Evolutionary conservation across 495 filamentous ascomycete genomes (phyloP), one percentile per base, ranked within the genome.

Genomic region (Xanthoparmelia taractica): DNA sequence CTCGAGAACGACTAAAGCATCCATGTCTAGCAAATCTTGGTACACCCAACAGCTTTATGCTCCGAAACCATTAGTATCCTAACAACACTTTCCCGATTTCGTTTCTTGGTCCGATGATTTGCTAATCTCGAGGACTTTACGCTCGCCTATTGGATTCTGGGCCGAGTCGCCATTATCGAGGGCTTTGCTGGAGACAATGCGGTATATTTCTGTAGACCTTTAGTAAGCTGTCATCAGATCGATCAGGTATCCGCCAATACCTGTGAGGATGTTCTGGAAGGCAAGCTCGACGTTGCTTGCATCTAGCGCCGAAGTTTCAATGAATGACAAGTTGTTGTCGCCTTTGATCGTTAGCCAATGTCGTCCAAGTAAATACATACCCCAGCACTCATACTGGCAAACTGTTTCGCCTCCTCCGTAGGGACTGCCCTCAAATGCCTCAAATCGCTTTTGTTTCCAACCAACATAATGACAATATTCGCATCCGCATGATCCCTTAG

Each of bases 381-480:
- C 18, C 25, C 62, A 27, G 23, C 40, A 77, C 91, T 65, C 80
- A 97, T 36, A 36, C 95, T 96, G 54, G 95, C 94, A 85, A 99
- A 97, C 68, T 88, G 81, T 81, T 97, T 99, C 67, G 93, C 94
- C 76, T 97, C 95, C 71, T 99, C 95, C 62, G 95, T 99, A 61
- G 95, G 92, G 60, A 99, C 95, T 63, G 95, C 95, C 73, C 95
- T 84, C 74, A 99, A 80, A 79, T 99, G 95, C 77, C 92, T 87
- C 84, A 96, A 87, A 96, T 99, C 95, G 74, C 93, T 97, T 88
- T 99, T 99, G 84, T 99, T 99, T 68, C 95, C 95, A 58, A 97
- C 95, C 70, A 99, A 79, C 94, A 99, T 97, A 75, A 99, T 99
- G 64, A 99, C 95, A 66, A 99, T 99, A 80, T 99, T 99, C 67